phyloP scores from a whole-genome alignment of 345 rosid genomes.

The Dipteronia dyeriana region DNA sequence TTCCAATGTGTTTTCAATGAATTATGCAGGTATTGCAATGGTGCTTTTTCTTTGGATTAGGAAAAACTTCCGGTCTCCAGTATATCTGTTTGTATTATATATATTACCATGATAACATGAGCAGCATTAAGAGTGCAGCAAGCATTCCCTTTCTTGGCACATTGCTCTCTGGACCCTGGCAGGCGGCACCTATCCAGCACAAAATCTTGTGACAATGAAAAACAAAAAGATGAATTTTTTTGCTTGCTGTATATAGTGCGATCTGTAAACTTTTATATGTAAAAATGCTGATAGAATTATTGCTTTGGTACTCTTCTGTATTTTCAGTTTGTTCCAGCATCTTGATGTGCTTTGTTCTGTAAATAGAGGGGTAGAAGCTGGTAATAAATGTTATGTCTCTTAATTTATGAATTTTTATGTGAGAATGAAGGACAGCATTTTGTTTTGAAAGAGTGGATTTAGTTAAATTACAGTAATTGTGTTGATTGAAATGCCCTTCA shows the following conservation, averaged over 20 bases:
- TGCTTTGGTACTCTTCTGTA: background rate
- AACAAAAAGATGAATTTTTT: background rate
- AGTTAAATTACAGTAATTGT: background rate
- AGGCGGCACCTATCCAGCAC: background rate
- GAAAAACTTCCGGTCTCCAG: background rate
- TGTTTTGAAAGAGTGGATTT: background rate
- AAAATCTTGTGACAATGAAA: conserved; percentile 3
- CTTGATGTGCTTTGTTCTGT: background rate
- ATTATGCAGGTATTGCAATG: conserved; percentile 49
- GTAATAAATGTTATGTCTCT: too few relatives aligned
- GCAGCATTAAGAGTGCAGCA: background rate
- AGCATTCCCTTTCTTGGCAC: background rate
- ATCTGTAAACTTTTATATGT: background rate
- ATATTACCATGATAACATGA: background rate
- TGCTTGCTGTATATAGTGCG: conserved; percentile 1
- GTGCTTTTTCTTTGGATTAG: conserved; percentile 52
- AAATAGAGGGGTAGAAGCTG: too few relatives aligned
- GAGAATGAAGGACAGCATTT: background rate
- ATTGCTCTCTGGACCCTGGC: background rate
- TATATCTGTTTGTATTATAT: background rate
- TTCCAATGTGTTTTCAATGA: background rate
- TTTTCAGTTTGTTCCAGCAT: background rate
- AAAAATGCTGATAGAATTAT: background rate
- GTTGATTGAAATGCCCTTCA: background rate
- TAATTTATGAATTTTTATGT: background rate